Conservation (phyloP, 1,284 basidiomycete genomes). For the Tilletia setariae region DNA sequence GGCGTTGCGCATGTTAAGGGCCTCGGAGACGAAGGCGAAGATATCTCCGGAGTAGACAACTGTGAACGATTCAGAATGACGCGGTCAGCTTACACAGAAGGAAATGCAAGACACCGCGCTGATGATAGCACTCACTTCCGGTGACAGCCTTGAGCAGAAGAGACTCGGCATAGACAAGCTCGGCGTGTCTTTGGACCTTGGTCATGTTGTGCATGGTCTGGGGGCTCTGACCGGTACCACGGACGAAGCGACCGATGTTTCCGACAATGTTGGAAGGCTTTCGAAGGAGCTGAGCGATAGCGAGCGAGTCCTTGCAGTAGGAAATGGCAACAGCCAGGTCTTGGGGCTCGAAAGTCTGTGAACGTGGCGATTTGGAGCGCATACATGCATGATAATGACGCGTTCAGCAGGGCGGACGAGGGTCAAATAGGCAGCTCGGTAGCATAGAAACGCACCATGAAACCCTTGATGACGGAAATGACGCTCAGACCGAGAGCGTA, state of each 20-base stretch:
- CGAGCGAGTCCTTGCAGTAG: slow-evolving; percentile 48
- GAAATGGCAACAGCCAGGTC: slow-evolving; percentile 50
- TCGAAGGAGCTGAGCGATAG: slow-evolving; percentile 44
- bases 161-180: slow-evolving; percentile 50
- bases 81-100: no score
- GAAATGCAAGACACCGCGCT: no score
- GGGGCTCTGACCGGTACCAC: slow-evolving; percentile 46
- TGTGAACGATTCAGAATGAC: neutral
- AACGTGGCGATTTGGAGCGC: no score
- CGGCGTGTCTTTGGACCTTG: slow-evolving; percentile 48
- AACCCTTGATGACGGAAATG: slow-evolving; percentile 52
- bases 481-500: slow-evolving; percentile 50
- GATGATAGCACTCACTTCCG: slow-evolving; percentile 37
- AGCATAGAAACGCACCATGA: slow-evolving; percentile 35
- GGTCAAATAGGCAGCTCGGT: neutral
- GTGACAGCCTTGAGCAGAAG: slow-evolving; percentile 49
- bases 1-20: slow-evolving; percentile 51
- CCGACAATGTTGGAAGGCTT: slow-evolving; percentile 40
- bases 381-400: neutral
- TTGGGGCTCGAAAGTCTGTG: slow-evolving; percentile 46
- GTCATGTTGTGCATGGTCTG: slow-evolving; percentile 42
- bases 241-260: slow-evolving; percentile 48
- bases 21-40: slow-evolving; percentile 50
- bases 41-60: slow-evolving; percentile 51
- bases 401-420: neutral